Evolutionary conservation across 1,139 yeast genomes (phyloP), one percentile per base, ranked within the genome.

Genomic region (Kodamaea ohmeri): DNA sequence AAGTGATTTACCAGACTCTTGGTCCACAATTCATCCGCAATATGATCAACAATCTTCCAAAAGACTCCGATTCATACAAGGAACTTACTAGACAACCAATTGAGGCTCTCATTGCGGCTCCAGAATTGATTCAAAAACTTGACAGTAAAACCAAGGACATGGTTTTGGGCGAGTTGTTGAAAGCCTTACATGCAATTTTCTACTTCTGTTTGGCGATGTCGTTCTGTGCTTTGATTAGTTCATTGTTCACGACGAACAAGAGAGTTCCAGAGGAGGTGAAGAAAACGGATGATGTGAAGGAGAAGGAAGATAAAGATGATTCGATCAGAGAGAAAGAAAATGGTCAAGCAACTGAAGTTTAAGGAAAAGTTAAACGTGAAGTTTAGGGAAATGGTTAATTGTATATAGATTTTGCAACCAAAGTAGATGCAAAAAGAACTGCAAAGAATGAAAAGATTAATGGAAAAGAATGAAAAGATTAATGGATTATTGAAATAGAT

Each of bases 161-260:
- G 25, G 52, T 67, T 2, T 43, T 57, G 19, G 53, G 56, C 27
- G 60, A 55, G 14, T 52, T 68, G 32, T 63, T 73, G 70, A 51
- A 48, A 18, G 61, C 71, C 2, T 50, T 74, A 26, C 54, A 56
- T 30, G 63, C 65, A 40, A 67, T 67, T 2, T 73, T 67, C 41
- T 72, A 66, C 48, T 56, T 67, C 30, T 54, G 64, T 3, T 50
- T 71, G 31, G 74, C 64, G 0, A 49, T 62, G 22, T 58, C 70
- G 2, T 48, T 50, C 4, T 39, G 58, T n/a, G 52, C 66, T 3
- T 49, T 71, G 9, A 32, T 71, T 0, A 42, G 55, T 8, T 44
- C 65, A 0, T 11, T 49, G 2, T 49, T 68, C 43, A 57, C 67
- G 14, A 65, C 76, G 2, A 65, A 63, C 42, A 58, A 58, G 36